Percentiles rank a stretch among this genome's conserved stretches.
These are phyloP conservation scores for Populus hybrid DNA, from an alignment of 441 rosid species.

Conservation along the genomic window DNA sequence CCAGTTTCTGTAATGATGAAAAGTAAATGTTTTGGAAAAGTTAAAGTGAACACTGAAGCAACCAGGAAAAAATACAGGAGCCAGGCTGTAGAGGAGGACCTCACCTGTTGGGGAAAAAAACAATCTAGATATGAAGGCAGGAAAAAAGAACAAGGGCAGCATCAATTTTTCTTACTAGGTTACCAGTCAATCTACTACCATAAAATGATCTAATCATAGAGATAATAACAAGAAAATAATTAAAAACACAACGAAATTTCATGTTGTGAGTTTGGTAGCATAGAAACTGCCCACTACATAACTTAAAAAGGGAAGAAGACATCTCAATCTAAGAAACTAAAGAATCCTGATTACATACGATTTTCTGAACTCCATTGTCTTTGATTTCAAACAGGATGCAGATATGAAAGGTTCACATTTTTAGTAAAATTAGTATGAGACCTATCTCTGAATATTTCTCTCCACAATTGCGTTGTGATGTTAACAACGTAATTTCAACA, in stretches of 20 bases:
- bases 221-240: not conserved
- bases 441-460: not conserved
- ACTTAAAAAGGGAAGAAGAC: not conserved
- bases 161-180: not conserved
- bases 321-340: not conserved
- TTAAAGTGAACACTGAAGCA: not conserved
- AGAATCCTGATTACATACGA: not conserved
- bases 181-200: not conserved
- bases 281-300: not conserved
- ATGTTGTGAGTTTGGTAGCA: not conserved
- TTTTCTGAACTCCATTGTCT: not conserved
- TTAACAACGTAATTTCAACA: not conserved
- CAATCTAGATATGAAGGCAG: not conserved
- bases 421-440: not conserved
- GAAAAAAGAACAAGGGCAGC: not conserved
- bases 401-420: not conserved
- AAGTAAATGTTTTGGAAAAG: not conserved
- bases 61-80: constrained; percentile 3
- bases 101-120: not conserved
- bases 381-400: not conserved
- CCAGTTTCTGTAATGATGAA: constrained; percentile 58
- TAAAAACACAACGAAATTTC: not conserved
- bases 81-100: constrained; percentile 2
- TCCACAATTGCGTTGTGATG: not conserved
- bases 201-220: not conserved